phyloP scores from a whole-genome alignment of 345 rosid species.

The Populus alba region DNA sequence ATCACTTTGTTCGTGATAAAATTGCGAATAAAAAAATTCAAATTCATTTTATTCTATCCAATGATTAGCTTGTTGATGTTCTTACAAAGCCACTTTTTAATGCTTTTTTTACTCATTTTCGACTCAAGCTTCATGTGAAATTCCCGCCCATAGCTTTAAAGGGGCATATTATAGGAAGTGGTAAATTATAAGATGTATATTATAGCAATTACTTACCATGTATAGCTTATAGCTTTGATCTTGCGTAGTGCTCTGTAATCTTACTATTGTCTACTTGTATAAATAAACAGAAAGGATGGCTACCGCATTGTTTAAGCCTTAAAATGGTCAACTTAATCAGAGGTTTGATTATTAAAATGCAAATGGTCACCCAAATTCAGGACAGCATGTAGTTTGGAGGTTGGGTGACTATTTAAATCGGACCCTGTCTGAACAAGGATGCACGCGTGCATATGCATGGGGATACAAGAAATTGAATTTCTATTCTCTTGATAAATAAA shows the following conservation, averaged over 20 bases:
- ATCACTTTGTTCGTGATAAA: not conserved
- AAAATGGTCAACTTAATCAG: not conserved
- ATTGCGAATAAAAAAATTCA: not conserved
- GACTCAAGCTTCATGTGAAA: too few species aligned
- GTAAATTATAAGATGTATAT: too few species aligned
- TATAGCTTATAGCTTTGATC: too few species aligned
- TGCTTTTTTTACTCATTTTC: not conserved
- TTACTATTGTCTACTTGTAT: too few species aligned
- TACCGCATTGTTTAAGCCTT: too few species aligned
- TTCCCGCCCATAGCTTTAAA: too few species aligned
- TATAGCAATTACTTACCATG: too few species aligned
- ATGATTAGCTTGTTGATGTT: not conserved
- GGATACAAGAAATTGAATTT: not conserved
- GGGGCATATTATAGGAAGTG: too few species aligned
- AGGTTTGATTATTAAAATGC: not conserved
- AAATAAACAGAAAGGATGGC: too few species aligned
- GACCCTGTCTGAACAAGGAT: not conserved
- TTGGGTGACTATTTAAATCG: not conserved
- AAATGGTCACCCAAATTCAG: constrained; percentile 9
- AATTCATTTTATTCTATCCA: not conserved
- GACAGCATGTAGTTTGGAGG: constrained; percentile 2
- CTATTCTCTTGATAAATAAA: not conserved
- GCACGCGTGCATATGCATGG: not conserved
- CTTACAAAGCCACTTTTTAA: not conserved
- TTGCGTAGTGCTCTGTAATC: too few species aligned